These are phyloP conservation scores for Fusarium continuum DNA, from an alignment of 2,329 filamentous ascomycete genomes.

Conservation along the genomic window DNA sequence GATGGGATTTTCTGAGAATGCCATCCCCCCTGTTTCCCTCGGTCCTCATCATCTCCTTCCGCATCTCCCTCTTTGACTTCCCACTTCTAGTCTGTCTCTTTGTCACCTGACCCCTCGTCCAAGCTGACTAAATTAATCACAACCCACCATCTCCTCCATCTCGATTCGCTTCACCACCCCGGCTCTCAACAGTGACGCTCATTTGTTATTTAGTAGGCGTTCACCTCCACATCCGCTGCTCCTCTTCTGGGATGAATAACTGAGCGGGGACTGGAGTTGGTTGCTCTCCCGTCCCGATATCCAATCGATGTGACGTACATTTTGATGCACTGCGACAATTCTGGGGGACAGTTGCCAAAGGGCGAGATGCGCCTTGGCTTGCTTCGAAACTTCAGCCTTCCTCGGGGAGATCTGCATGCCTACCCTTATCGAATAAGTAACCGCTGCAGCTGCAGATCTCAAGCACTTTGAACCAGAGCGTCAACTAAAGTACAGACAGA, in stretches of 20 bases:
- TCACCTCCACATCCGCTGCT: constrained; percentile 6
- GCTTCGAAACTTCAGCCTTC: constrained; percentile 13
- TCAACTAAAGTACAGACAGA: neutral
- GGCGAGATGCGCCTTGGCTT: constrained; percentile 1
- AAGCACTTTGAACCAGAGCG: neutral
- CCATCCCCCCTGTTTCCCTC: constrained; percentile 14
- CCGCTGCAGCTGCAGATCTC: constrained; percentile 5
- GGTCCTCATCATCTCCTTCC: neutral
- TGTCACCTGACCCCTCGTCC: constrained; percentile 14
- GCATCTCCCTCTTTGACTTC: neutral
- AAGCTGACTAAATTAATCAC: constrained; percentile 9
- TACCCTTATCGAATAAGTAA: constrained; percentile 10
- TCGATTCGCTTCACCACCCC: constrained; percentile 12
- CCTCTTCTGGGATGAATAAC: constrained; percentile 2
- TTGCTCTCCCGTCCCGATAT: constrained; percentile 23
- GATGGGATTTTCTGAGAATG: constrained; percentile 30
- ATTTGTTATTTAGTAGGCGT: constrained; percentile 6
- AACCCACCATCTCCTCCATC: constrained; percentile 10
- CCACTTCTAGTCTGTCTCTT: neutral
- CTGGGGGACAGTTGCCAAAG: neutral
- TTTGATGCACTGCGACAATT: neutral
- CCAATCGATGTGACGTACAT: constrained; percentile 22
- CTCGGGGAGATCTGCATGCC: constrained; percentile 3
- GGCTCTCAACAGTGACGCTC: no score
- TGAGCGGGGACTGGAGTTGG: constrained; percentile 14